Evolutionary conservation across 1,284 basidiomycete genomes (phyloP).

Genomic region (Volvariella volvacea): DNA sequence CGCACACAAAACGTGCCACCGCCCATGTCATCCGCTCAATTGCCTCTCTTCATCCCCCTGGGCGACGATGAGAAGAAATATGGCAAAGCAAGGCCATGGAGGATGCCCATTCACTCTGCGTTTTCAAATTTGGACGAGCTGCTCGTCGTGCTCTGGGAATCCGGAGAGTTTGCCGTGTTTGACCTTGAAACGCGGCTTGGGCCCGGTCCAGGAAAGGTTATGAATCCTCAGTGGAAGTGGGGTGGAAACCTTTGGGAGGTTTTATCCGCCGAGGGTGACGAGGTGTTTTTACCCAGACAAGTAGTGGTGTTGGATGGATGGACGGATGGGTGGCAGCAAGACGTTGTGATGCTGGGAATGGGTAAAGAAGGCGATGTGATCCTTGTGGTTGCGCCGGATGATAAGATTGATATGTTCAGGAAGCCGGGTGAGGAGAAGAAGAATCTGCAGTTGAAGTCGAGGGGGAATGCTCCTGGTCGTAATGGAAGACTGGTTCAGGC

Average conservation of each 20-base stretch:
- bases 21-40: constrained; percentile 81
- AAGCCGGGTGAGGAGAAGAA: not conserved
- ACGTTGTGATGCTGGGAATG: constrained; percentile 20
- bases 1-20: constrained; percentile 91
- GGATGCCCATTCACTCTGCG: constrained; percentile 59
- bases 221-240: constrained; percentile 42
- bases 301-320: constrained; percentile 21
- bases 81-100: constrained; percentile 2
- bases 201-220: constrained; percentile 55
- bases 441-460: not conserved
- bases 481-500: constrained; percentile 13
- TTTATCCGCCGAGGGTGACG: not conserved
- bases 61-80: not conserved
- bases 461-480: constrained; percentile 14
- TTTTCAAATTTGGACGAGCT: constrained; percentile 56
- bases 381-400: constrained; percentile 1
- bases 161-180: constrained; percentile 62
- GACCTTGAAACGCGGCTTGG: constrained; percentile 57
- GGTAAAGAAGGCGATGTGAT: constrained; percentile 12
- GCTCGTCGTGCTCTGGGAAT: constrained; percentile 66
- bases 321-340: constrained; percentile 14
- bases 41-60: constrained; percentile 29
- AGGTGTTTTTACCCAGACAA: constrained; percentile 23
- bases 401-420: not conserved
- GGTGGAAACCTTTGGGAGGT: not conserved